Evolutionary conservation across 1,139 yeast species (phyloP).

Genomic region (Schwanniomyces etchellsii): DNA sequence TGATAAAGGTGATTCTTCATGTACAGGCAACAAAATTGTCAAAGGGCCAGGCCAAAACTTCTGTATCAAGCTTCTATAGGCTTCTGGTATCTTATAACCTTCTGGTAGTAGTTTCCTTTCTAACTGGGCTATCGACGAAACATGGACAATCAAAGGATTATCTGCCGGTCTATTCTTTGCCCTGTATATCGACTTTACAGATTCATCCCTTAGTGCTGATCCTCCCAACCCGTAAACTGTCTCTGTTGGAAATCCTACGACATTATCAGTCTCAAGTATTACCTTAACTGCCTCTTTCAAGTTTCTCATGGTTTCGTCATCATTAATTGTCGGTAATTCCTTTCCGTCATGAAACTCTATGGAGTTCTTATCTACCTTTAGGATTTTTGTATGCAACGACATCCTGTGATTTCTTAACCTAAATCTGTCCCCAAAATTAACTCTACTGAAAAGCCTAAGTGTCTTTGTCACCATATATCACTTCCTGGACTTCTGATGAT

Average conservation of each 20-base stretch:
- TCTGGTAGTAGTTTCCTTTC: slow-evolving; percentile 47
- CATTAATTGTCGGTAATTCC: slow-evolving; percentile 39
- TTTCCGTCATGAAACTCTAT: slow-evolving; percentile 20
- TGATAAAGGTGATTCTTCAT: slow-evolving; percentile 51
- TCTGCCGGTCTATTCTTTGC: slow-evolving; percentile 95
- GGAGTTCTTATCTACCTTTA: slow-evolving; percentile 24
- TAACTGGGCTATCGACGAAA: slow-evolving; percentile 72
- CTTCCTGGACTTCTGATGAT: too few species aligned
- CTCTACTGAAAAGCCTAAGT: too few species aligned
- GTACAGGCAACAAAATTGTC: slow-evolving; percentile 75
- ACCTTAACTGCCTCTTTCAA: slow-evolving; percentile 55
- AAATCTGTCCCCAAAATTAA: too few species aligned
- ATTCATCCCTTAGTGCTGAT: slow-evolving; percentile 66
- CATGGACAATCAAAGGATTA: slow-evolving; percentile 88
- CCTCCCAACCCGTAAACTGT: slow-evolving; percentile 97
- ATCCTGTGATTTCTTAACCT: slow-evolving; percentile 1
- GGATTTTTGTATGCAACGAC: slow-evolving; percentile 21
- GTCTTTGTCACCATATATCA: too few species aligned
- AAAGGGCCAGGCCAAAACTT: slow-evolving; percentile 96
- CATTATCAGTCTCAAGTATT: slow-evolving; percentile 45
- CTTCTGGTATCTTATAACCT: slow-evolving; percentile 51
- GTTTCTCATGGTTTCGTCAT: slow-evolving; percentile 43
- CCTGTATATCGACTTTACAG: slow-evolving; percentile 69
- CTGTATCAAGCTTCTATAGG: slow-evolving; percentile 57
- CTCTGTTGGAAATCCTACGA: slow-evolving; percentile 93